Evolutionary conservation across 176 grass and related monocot species (phyloP).

Genomic region (Juncus effusus): DNA sequence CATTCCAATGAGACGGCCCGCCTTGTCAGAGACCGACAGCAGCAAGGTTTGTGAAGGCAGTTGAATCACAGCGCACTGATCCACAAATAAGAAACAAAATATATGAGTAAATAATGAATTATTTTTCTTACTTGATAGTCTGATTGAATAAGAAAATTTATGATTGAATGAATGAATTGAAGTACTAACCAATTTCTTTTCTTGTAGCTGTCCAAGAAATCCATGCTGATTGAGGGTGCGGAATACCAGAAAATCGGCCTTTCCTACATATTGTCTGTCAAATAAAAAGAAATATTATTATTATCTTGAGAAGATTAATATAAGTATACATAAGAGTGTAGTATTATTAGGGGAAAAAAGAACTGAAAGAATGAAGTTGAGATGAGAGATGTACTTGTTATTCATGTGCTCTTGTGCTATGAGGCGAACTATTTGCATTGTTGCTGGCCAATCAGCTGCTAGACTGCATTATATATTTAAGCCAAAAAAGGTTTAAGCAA

Average conservation of each 20-base stretch:
- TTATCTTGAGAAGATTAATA: background rate
- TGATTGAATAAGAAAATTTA: background rate
- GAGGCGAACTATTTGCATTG: slow-evolving; percentile 97
- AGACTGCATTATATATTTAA: slow-evolving; percentile 60
- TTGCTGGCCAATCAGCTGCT: slow-evolving; percentile 83
- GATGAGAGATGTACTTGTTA: slow-evolving; percentile 58
- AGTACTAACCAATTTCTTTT: slow-evolving; percentile 81
- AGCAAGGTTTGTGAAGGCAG: slow-evolving; percentile 92
- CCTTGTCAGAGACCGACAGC: slow-evolving; percentile 92
- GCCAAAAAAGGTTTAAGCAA: background rate
- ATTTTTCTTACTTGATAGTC: background rate
- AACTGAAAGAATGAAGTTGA: slow-evolving; percentile 25
- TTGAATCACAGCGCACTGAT: slow-evolving; percentile 96
- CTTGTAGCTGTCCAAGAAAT: slow-evolving; percentile 92
- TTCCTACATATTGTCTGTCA: slow-evolving; percentile 86
- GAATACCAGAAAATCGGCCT: slow-evolving; percentile 88
- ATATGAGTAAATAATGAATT: slow-evolving; percentile 22
- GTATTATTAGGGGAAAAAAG: background rate
- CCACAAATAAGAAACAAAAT: slow-evolving; percentile 25
- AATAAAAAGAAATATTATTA: slow-evolving; percentile 5
- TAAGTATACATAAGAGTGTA: background rate
- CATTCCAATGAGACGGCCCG: slow-evolving; percentile 84
- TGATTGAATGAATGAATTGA: background rate
- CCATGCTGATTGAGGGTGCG: slow-evolving; percentile 88
- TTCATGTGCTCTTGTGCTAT: slow-evolving; percentile 97